A percentile compares a stretch with the other conserved stretches of the same genome.
These are phyloP conservation scores for Blastobotrys peoriensis DNA, from an alignment of 805 yeast species.

Conservation along the genomic window DNA sequence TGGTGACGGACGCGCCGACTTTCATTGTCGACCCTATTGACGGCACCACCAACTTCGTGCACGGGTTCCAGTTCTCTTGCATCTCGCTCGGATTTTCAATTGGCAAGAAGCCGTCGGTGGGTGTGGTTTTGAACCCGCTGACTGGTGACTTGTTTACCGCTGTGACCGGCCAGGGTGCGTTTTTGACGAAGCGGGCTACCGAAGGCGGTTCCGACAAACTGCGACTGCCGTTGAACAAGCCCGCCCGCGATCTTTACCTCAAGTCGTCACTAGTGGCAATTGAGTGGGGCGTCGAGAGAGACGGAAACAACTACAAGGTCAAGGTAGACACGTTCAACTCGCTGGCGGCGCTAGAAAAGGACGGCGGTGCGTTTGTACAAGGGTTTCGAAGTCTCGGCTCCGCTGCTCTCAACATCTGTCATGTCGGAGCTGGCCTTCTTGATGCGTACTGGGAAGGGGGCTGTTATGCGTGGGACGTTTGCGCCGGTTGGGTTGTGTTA, in stretches of 20 bases:
- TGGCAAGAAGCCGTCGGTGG: slow-evolving; percentile 46
- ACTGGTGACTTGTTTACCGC: slow-evolving; percentile 48
- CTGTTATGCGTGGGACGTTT: slow-evolving; percentile 65
- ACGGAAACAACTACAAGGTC: slow-evolving; percentile 43
- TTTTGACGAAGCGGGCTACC: slow-evolving; percentile 36
- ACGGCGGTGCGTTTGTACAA: slow-evolving; percentile 52
- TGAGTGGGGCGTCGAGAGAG: slow-evolving; percentile 58
- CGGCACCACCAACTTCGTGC: slow-evolving; percentile 62
- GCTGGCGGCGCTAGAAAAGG: slow-evolving; percentile 35
- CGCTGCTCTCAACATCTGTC: slow-evolving; percentile 57
- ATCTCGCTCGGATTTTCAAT: slow-evolving; percentile 54
- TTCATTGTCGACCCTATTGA: slow-evolving; percentile 62
- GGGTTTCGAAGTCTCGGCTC: slow-evolving; percentile 59
- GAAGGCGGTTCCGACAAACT: slow-evolving; percentile 4
- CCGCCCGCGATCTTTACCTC: slow-evolving; percentile 36
- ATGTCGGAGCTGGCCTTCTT: slow-evolving; percentile 51
- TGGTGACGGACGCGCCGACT: slow-evolving; percentile 47
- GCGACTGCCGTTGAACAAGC: slow-evolving; percentile 32
- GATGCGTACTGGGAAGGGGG: slow-evolving; percentile 70
- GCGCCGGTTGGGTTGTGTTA: slow-evolving; percentile 61
- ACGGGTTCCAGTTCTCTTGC: slow-evolving; percentile 56
- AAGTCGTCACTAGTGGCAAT: slow-evolving; percentile 51
- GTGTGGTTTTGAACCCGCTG: slow-evolving; percentile 62
- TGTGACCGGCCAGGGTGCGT: slow-evolving; percentile 51
- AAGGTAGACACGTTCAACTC: slow-evolving; percentile 45